A percentile compares a stretch with the other conserved stretches of the same genome.
Conservation (phyloP, 2,329 filamentous ascomycete genomes). For the Ophiostoma australiae region DNA sequence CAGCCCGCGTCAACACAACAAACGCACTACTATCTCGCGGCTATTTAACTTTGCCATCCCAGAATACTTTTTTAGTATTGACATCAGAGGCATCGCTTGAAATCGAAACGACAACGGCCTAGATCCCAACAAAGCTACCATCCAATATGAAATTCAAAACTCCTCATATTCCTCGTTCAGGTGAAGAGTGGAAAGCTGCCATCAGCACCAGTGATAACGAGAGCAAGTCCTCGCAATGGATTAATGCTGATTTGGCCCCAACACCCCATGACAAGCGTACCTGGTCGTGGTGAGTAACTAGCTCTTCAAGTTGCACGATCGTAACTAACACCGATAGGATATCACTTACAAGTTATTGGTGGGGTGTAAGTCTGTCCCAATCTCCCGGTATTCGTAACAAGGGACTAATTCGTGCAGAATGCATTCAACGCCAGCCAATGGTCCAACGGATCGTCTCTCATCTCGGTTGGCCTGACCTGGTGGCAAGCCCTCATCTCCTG, state of each 20-base stretch:
- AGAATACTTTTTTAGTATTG: too few species aligned
- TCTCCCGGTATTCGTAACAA: background rate
- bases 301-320: background rate
- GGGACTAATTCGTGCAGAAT: constrained; percentile 13
- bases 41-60: too few species aligned
- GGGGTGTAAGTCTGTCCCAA: constrained; percentile 17
- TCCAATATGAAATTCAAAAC: constrained; percentile 16
- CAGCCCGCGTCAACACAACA: too few species aligned
- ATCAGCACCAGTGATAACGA: constrained; percentile 20
- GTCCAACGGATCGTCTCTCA: constrained; percentile 17
- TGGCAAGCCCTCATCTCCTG: constrained; percentile 22
- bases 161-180: constrained; percentile 16
- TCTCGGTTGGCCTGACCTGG: constrained; percentile 25
- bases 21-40: too few species aligned
- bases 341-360: constrained; percentile 25
- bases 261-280: constrained; percentile 18
- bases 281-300: constrained; percentile 18
- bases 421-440: constrained; percentile 26
- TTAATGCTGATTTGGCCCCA: constrained; percentile 23
- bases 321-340: constrained; percentile 6
- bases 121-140: too few species aligned
- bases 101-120: too few species aligned
- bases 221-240: constrained; percentile 23
- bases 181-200: constrained; percentile 21
- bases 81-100: too few species aligned